phyloP scores from a whole-genome alignment of 495 filamentous ascomycete genomes.

The Bryoglossum gracile region DNA sequence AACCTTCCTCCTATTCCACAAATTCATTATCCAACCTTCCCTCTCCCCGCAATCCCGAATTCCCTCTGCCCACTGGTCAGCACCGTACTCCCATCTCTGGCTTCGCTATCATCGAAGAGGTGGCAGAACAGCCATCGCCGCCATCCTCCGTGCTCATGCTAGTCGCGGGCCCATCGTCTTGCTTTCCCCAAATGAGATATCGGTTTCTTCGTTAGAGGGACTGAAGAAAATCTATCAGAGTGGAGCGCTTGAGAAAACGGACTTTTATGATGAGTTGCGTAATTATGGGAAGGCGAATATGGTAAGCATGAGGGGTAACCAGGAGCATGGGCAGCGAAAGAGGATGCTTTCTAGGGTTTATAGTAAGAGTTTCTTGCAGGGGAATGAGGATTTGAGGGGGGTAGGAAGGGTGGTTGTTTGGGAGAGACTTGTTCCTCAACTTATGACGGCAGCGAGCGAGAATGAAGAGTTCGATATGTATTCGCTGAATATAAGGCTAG shows the following conservation, averaged over 20 bases:
- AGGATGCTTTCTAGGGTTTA: constrained; percentile 63
- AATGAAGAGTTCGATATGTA: background rate
- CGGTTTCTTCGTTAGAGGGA: constrained; percentile 53
- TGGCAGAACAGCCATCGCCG: constrained; percentile 23
- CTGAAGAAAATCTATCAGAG: constrained; percentile 65
- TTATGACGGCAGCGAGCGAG: background rate
- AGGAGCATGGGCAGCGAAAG: constrained; percentile 52
- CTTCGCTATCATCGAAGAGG: constrained; percentile 27
- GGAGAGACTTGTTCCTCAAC: constrained; percentile 48
- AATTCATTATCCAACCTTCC: constrained; percentile 44
- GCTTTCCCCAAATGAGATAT: constrained; percentile 54
- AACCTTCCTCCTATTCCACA: background rate
- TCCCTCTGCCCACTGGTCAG: constrained; percentile 55
- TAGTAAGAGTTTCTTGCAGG: constrained; percentile 59
- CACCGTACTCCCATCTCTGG: constrained; percentile 50
- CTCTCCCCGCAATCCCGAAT: constrained; percentile 57
- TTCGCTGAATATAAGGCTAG: background rate
- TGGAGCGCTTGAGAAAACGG: constrained; percentile 61
- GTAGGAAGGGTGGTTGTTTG: constrained; percentile 54
- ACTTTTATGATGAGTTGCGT: constrained; percentile 54
- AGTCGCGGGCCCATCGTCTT: constrained; percentile 50
- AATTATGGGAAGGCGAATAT: constrained; percentile 47
- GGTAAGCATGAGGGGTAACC: constrained; percentile 32
- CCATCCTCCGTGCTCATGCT: constrained; percentile 49
- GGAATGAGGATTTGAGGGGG: constrained; percentile 47